A percentile compares a stretch with the other conserved stretches of the same genome.
phyloP scores from a whole-genome alignment of 805 yeast genomes.

The Candida pseudoglaebosa region DNA sequence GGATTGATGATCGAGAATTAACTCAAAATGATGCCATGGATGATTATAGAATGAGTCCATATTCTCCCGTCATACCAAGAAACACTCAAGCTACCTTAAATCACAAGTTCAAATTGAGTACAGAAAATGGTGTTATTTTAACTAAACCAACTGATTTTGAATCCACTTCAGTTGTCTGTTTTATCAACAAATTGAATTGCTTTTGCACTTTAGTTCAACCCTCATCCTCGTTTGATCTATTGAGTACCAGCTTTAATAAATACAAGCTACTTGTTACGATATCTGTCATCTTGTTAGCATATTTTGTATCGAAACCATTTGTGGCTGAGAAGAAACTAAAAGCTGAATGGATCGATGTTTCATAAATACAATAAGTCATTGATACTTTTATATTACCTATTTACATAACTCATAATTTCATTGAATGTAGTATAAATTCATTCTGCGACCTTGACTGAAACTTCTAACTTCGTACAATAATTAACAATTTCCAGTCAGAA shows the following conservation, averaged over 20 bases:
- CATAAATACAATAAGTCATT: no score
- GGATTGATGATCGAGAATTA: slow-evolving; percentile 55
- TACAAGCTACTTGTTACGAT: slow-evolving; percentile 60
- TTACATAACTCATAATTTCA: not conserved
- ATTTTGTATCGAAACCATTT: slow-evolving; percentile 52
- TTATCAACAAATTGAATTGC: slow-evolving; percentile 55
- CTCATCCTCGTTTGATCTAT: slow-evolving; percentile 75
- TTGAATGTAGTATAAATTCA: no score
- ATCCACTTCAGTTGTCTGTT: slow-evolving; percentile 72
- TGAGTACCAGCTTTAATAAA: slow-evolving; percentile 66
- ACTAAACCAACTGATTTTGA: slow-evolving; percentile 62
- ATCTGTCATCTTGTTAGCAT: slow-evolving; percentile 42
- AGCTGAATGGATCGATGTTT: slow-evolving; percentile 45
- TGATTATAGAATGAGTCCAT: slow-evolving; percentile 59
- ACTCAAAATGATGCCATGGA: slow-evolving; percentile 46
- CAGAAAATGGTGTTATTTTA: slow-evolving; percentile 20
- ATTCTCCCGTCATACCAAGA: slow-evolving; percentile 57
- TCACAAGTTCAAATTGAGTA: slow-evolving; percentile 31
- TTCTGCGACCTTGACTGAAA: no score
- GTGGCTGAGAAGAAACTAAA: slow-evolving; percentile 52
- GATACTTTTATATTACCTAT: slow-evolving; percentile 1
- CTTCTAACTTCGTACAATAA: no score
- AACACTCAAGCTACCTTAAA: slow-evolving; percentile 32
- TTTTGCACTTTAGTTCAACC: slow-evolving; percentile 80
- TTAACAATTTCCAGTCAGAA: no score